Conservation (phyloP, 352 stramenopile species). For the Phytophthora ohioensis region DNA sequence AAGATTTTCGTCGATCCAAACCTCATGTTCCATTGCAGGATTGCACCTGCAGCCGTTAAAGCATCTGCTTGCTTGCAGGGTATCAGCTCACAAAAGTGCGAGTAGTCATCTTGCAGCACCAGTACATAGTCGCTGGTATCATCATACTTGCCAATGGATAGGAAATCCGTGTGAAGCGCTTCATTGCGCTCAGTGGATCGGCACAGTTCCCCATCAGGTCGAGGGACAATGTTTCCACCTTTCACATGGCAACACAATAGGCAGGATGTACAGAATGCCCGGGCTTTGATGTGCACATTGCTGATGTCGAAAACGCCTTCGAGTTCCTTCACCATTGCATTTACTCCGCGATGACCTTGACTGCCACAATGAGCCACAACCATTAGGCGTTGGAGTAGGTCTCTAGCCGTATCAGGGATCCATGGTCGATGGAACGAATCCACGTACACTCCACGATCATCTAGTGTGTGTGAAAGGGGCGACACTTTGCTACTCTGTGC, state of each 20-base stretch:
- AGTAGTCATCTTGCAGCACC: conserved; percentile 14
- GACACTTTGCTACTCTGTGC: conserved; percentile 4
- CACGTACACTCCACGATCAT: conserved; percentile 1
- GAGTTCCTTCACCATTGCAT: conserved; percentile 3
- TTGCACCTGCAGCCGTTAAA: conserved; percentile 1
- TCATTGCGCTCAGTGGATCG: neutral
- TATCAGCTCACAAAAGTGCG: conserved; percentile 9
- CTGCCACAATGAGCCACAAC: conserved; percentile 9
- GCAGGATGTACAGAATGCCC: neutral
- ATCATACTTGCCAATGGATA: conserved; percentile 7
- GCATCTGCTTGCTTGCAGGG: neutral
- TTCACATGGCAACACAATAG: conserved; percentile 15
- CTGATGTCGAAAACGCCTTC: neutral
- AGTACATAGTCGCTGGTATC: conserved; percentile 3
- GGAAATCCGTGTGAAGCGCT: conserved; percentile 10
- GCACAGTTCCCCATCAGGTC: conserved; percentile 1
- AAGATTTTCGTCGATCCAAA: neutral
- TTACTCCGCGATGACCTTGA: conserved; percentile 2
- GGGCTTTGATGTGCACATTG: neutral
- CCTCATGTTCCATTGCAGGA: conserved; percentile 8
- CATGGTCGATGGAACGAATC: neutral
- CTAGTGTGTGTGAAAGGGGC: neutral
- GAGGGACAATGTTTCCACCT: neutral
- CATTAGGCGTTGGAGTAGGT: neutral
- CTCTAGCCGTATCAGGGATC: neutral